These are phyloP conservation scores for Sporothrix schenckii DNA, from an alignment of 2,329 filamentous ascomycete species.

Conservation along the genomic window DNA sequence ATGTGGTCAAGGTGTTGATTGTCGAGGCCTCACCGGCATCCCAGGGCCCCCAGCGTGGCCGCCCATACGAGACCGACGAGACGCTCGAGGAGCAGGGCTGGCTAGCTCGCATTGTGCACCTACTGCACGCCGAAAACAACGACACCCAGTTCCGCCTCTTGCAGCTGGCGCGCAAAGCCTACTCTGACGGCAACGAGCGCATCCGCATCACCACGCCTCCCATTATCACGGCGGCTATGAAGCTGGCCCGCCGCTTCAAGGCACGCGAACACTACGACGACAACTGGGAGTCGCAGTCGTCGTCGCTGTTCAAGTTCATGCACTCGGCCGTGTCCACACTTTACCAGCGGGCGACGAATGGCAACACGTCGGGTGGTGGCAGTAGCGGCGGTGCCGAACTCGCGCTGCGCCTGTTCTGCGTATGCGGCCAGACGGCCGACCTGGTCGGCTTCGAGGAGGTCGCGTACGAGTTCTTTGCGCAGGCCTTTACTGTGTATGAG, in stretches of 20 bases:
- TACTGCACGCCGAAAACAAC: constrained; percentile 81
- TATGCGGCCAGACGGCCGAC: constrained; percentile 90
- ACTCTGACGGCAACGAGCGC: constrained; percentile 87
- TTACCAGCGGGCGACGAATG: constrained; percentile 75
- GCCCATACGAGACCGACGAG: constrained; percentile 85
- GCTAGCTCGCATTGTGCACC: constrained; percentile 88
- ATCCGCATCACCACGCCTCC: constrained; percentile 95
- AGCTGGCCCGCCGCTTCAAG: constrained; percentile 87
- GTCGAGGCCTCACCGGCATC: constrained; percentile 86
- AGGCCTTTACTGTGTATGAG: constrained; percentile 97
- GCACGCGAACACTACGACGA: constrained; percentile 79
- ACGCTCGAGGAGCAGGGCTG: constrained; percentile 98
- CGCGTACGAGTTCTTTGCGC: constrained; percentile 96
- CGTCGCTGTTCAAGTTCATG: constrained; percentile 91
- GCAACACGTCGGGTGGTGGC: constrained; percentile 10
- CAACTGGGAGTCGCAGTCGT: constrained; percentile 66
- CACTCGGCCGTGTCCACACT: constrained; percentile 84
- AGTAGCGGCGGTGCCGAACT: constrained; percentile 79
- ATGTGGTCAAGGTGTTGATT: constrained; percentile 86
- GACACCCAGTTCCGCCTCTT: constrained; percentile 93
- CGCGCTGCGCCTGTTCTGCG: constrained; percentile 83
- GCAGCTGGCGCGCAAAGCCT: constrained; percentile 83
- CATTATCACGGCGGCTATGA: constrained; percentile 85
- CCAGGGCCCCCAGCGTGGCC: constrained; percentile 70
- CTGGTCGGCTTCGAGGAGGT: constrained; percentile 92